Evolutionary conservation across 2,329 filamentous ascomycete genomes (phyloP), one percentile per base, ranked within the genome.

Genomic region (Ophiostoma angusticollis): DNA sequence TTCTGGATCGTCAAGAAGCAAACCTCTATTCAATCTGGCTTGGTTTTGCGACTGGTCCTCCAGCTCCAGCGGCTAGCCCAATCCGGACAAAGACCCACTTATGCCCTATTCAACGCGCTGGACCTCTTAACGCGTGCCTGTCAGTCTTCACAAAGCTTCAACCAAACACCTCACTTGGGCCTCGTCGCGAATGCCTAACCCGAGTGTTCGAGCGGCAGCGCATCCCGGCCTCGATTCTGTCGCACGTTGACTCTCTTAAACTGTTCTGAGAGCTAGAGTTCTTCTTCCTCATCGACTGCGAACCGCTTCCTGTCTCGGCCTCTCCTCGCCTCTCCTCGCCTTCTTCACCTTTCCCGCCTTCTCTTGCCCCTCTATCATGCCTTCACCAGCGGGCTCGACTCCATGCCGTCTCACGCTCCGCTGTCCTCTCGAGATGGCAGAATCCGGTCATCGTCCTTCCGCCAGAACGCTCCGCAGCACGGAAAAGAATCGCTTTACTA

Each of bases 401-500:
- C 48, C 51, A 60, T 60, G 58, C 54, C 56, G 54, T 50, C 52
- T 46, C 48, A 53, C 53, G 52, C 55, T 52, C 53, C 51, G 53
- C 54, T 54, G 51, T 54, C 55, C 52, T 48, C 50, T 35, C 52
- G 52, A 50, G 56, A 58, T 52, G 56, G 55, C 53, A 54, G 47
- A 51, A 46, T 49, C 48, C 51, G 47, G 42, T 46, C 50, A 40
- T 45, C 49, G 39, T 47, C 51, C 37, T 43, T 47, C 33, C 45
- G 39, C 31, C 47, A 45, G n/a, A n/a, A n/a, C n/a, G n/a, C n/a
- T n/a, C n/a, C n/a, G n/a, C n/a, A n/a, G n/a, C n/a, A n/a, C 29
- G 48, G 43, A 36, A 47, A 46, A 30, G 62, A 65, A 22, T 50
- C 60, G 16, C 67, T 66, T 18, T 70, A 68, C 50, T 76, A 80